phyloP scores from a whole-genome alignment of 2,329 filamentous ascomycete genomes.

The Colletotrichum australisinense region DNA sequence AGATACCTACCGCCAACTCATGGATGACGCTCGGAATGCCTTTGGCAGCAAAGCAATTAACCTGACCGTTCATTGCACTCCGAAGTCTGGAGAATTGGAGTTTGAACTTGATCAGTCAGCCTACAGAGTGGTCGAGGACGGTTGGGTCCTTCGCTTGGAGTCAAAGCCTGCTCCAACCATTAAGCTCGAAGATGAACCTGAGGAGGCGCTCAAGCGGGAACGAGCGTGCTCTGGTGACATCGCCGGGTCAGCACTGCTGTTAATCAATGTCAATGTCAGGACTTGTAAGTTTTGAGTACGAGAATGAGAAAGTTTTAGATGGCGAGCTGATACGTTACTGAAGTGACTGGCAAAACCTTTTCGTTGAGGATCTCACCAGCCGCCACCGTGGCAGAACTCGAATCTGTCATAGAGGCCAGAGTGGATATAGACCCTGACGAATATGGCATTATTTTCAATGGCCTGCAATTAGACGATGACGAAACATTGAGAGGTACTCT shows the following conservation, averaged over 20 bases:
- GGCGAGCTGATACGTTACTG: not conserved
- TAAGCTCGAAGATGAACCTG: not conserved
- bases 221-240: not conserved
- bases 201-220: not conserved
- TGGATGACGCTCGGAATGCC: not conserved
- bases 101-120: not conserved
- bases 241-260: fast-evolving
- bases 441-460: no score
- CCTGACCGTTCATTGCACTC: not conserved
- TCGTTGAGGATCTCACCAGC: not conserved
- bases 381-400: not conserved
- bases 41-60: not conserved
- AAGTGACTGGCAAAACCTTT: not conserved
- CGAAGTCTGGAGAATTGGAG: not conserved
- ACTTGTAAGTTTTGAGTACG: not conserved
- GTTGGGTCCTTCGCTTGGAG: not conserved
- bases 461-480: no score
- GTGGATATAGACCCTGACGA: no score
- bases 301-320: not conserved
- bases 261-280: not conserved
- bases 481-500: no score
- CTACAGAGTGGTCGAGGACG: not conserved
- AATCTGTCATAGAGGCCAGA: not conserved
- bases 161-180: not conserved
- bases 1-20: not conserved